Evolutionary conservation across 805 yeast genomes (phyloP), one percentile per base, ranked within the genome.

Genomic region (Tanozyma kutaoensis): DNA sequence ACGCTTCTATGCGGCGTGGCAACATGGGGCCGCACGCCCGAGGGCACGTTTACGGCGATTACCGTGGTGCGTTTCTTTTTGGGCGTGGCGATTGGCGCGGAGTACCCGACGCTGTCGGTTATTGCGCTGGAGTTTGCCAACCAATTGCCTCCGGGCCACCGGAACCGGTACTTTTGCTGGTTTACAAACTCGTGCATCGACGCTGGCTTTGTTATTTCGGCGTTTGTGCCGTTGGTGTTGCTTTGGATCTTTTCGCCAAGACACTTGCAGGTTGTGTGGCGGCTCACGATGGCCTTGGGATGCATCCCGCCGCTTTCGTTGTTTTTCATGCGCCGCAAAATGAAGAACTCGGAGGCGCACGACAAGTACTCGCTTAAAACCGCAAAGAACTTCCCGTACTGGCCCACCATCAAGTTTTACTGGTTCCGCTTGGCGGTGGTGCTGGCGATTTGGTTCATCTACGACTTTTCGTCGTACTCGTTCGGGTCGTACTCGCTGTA

Each of bases 31-130:
- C 71, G 50, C 20, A 69, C 66, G 22, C 67, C 81, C 3, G 60
- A 67, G 26, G 95, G 95, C 22, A 66, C 86, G 60, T 70, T 88
- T 35, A 76, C 84, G 11, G 88, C 91, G 13, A 55, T 86, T 29
- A 81, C 93, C 7, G 77, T 76, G 8, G 82, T 77, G 50, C 69
- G 97, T 51, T 81, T 81, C 51, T 76, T 86, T 53, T 57, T 86
- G 27, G 97, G 97, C 55, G 61, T 82, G 37, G 93, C 86, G 42
- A 80, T 88, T 40, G 97, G 97, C 42, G 86, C 93, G 26, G 97
- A 86, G 55, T 86, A 86, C 47, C 95, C 95, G 25, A 77, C 93
- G 10, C 86, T 95, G 24, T 77, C 94, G 7, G 88, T 86, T 12
- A 93, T 93, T 20, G 82, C 93, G 39, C 85, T 95, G 16, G 96